Base-by-base conservation (phyloP, 2,329 filamentous ascomycete genomes). In the Cladosporium sp. region DNA sequence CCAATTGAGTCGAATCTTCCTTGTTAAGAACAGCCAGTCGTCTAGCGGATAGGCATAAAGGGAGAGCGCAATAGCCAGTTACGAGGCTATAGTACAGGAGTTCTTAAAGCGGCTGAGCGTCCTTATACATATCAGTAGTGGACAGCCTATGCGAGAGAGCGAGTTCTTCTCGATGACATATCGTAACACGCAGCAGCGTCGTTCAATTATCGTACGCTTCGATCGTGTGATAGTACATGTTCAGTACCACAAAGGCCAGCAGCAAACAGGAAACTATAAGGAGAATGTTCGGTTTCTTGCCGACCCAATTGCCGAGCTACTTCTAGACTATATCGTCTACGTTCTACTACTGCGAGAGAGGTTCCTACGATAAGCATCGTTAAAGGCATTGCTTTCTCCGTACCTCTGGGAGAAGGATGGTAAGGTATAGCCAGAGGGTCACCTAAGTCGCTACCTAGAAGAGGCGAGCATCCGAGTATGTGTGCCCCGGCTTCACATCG, bases 241-340 rank as follows among this genome's bases (percentile, higher is more conserved):
- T n/a, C 26, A 55, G 36, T 66, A 64, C 65, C 41, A 68, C 26
- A 68, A 68, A 52, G 61, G 67, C 57, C 51, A 68, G 57, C 38
- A 68, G 41, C 65, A 68, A 44, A 66, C 55, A 7, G 55, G 65
- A 24, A 44, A 26, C n/a, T 65, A 65, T 49, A 66, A 67, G 49
- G 65, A 68, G 55, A 68, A 68, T 57, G 59, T 68, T 30, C 67
- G 64, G 32, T 68, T 68, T 28, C 65, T 68, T 24, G 59, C 67
- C 55, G 26, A 62, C 26, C 60, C 67, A 26, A 44, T 68, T 38
- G 61, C 49, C n/a, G 63, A 68, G 18, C 67, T 68, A 32, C 59
- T 68, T n/a, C 66, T 68, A 7, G 62, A 68, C 36, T 67, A 68
- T 28, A 36, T 68, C 14, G 63, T 67, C 32, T 67, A 68, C 44